A percentile compares a stretch with the other conserved stretches of the same genome.
Conservation (phyloP, 176 grass and related monocot species). For the Phyllostachys edulis region DNA sequence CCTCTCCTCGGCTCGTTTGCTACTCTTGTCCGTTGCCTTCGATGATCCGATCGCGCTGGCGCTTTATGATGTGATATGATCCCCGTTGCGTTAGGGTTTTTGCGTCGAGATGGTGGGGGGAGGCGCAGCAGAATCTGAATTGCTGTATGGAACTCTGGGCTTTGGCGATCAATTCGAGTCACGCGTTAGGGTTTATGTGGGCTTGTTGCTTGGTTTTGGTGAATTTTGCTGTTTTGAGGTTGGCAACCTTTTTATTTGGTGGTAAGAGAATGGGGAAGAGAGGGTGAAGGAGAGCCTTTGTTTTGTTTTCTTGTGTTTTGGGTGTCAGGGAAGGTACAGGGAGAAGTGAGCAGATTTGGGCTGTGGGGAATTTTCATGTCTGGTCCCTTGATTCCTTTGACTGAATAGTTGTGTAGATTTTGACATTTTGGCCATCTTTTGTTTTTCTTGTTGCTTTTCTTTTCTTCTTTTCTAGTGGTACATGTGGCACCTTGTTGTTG, state of each 20-base stretch:
- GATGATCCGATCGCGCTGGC: neutral
- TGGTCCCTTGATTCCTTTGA: conserved; percentile 11
- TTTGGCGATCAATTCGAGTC: neutral
- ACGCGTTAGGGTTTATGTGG: neutral
- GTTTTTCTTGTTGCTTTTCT: neutral
- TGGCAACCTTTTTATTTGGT: neutral
- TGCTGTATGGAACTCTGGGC: neutral
- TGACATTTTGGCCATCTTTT: neutral
- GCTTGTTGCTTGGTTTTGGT: neutral
- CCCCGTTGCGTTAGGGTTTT: neutral
- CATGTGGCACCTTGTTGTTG: neutral
- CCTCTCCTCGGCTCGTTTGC: neutral
- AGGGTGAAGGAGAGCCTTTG: neutral
- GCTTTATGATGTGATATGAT: neutral
- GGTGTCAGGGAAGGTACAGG: neutral
- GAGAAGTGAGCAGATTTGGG: neutral
- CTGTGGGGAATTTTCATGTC: neutral
- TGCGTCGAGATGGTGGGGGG: too few species aligned
- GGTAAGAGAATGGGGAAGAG: neutral
- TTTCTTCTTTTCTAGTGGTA: conserved; percentile 9
- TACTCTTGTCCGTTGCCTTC: neutral
- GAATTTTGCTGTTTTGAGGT: neutral
- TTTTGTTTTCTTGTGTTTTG: neutral
- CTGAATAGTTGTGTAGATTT: neutral
- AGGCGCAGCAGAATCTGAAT: neutral